A percentile compares a stretch with the other conserved stretches of the same genome.
These are phyloP conservation scores for Trichophyton verrucosum DNA, from an alignment of 2,329 filamentous ascomycete species.

Conservation along the genomic window DNA sequence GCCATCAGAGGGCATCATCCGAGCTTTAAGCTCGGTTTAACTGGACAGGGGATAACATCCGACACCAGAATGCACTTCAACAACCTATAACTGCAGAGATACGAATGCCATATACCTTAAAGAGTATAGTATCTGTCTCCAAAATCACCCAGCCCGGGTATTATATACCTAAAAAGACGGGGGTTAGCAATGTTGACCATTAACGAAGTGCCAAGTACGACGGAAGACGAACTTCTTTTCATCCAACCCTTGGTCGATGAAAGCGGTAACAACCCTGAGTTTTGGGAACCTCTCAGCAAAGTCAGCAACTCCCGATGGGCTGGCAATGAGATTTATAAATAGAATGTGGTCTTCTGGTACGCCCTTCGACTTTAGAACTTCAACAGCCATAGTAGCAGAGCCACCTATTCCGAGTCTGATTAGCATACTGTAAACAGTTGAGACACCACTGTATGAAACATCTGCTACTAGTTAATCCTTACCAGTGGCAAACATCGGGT, in stretches of 20 bases:
- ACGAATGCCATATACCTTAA: conserved; percentile 27
- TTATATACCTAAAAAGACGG: conserved; percentile 62
- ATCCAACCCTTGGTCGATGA: conserved; percentile 90
- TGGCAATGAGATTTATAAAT: conserved; percentile 96
- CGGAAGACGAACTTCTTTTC: conserved; percentile 71
- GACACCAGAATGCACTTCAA: not conserved
- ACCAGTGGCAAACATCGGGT: conserved; percentile 99
- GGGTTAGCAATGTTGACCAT: conserved; percentile 10
- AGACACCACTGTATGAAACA: not conserved
- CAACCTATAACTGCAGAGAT: not conserved
- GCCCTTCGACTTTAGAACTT: conserved; percentile 77
- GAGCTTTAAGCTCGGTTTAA: not conserved
- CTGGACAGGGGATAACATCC: not conserved
- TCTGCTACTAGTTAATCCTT: conserved; percentile 19
- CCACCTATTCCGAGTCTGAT: conserved; percentile 48
- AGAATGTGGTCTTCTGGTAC: conserved; percentile 92
- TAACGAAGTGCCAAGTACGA: not conserved
- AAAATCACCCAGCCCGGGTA: conserved; percentile 88
- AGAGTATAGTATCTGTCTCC: conserved; percentile 93
- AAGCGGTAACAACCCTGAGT: conserved; percentile 83
- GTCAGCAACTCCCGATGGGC: conserved; percentile 77
- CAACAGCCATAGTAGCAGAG: conserved; percentile 92
- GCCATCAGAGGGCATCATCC: not conserved
- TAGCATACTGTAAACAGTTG: not conserved
- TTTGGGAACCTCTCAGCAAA: conserved; percentile 85